Base-by-base conservation (phyloP, 192 early-diverging fungal genomes). In the Entomortierella chlamydospora region DNA sequence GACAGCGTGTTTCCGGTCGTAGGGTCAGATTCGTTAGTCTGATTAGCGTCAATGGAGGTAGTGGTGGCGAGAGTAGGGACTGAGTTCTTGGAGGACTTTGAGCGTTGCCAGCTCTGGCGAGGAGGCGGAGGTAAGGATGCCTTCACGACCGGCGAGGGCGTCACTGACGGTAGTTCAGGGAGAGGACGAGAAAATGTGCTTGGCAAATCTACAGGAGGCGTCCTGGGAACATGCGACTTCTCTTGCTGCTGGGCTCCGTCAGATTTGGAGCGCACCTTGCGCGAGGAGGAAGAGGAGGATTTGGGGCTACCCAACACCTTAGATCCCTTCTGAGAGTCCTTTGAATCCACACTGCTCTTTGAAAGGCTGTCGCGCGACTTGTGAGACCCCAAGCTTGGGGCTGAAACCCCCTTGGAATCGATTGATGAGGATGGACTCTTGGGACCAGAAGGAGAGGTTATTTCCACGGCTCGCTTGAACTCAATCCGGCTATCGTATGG, bases 121-220 rank as follows among this genome's bases (percentile, higher is more conserved):
- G 74, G 74, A 13, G 74, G 74, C 6, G 74, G 74, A 0, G 74
- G 64, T 23, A 78, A 54, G 7, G 74, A 78, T 9, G 66, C 41
- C 28, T 53, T 64, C 2, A 53, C 23, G 10, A 57, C 57, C 26
- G 29, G 39, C 8, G 42, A 26, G 15, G 64, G 52, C 3, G 25
- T 4, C 13, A 33, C 8, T 9, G 64, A 15, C 25, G 64, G 41
- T 22, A 33, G 4, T 23, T 30, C 53, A n/a, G n/a, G n/a, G n/a
- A n/a, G 11, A 37, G 34, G 34, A 37, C 10, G 34, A 7, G 34
- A 4, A 37, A 37, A 37, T 4, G 34, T 10, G 34, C 10, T 37
- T 37, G 33, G 2, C n/a, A 41, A 4, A 23, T 52, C 34, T 22
- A 26, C 1, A n/a, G n/a, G n/a, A n/a, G n/a, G n/a, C n/a, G n/a